phyloP scores from a whole-genome alignment of 257 asterid genomes.

The Lycium ferocissimum region DNA sequence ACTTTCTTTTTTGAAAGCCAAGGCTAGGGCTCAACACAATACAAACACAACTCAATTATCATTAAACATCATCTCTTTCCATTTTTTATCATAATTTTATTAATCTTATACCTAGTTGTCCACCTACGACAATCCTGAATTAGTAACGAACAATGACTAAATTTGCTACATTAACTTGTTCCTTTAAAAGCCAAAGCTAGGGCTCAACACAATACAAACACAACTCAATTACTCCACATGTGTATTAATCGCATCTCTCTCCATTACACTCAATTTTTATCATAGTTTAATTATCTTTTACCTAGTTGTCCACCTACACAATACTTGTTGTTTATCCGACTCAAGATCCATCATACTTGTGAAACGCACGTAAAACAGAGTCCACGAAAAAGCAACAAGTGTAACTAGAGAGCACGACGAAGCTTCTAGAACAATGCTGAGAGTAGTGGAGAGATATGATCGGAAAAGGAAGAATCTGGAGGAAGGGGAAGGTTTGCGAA shows the following conservation, averaged over 20 bases:
- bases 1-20: too few species aligned
- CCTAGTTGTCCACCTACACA: not conserved
- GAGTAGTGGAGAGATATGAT: not conserved
- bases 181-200: not conserved
- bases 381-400: not conserved
- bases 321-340: not conserved
- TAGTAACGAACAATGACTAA: not conserved
- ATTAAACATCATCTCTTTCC: too few species aligned
- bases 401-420: constrained; percentile 5
- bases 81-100: too few species aligned
- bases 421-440: not conserved
- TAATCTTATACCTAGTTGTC: too few species aligned
- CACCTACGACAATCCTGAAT: too few species aligned
- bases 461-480: not conserved
- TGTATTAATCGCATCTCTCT: not conserved
- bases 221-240: not conserved
- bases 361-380: constrained; percentile 23
- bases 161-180: not conserved
- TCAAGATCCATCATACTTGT: not conserved
- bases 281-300: not conserved
- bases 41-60: too few species aligned
- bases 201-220: not conserved
- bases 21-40: too few species aligned
- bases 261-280: not conserved
- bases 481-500: not conserved